Conservation (phyloP, 1,284 basidiomycete species). For the Wallemia mellicola region DNA sequence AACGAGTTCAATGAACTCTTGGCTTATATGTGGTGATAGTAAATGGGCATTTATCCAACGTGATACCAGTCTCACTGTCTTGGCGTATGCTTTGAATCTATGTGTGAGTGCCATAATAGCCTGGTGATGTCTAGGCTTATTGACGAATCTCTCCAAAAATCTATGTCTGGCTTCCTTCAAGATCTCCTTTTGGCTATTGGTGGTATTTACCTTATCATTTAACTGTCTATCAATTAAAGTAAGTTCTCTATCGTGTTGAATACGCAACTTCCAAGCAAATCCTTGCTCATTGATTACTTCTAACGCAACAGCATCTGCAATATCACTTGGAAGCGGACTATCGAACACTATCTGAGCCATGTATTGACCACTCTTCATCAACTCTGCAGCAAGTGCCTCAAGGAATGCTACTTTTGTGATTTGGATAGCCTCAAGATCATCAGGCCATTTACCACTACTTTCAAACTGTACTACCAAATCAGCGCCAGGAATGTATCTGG, state of each 20-base stretch:
- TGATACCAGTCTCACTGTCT: constrained; percentile 61
- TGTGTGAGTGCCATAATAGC: constrained; percentile 52
- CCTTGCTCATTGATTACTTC: constrained; percentile 55
- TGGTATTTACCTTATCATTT: constrained; percentile 18
- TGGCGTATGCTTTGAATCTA: constrained; percentile 44
- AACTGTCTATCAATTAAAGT: constrained; percentile 41
- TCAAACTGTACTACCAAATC: constrained; percentile 60
- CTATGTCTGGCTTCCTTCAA: constrained; percentile 32
- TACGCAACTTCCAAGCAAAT: constrained; percentile 54
- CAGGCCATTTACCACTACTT: constrained; percentile 74
- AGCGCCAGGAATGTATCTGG: constrained; percentile 36
- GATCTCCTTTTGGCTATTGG: constrained; percentile 20
- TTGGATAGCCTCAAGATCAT: constrained; percentile 71
- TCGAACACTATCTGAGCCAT: constrained; percentile 26
- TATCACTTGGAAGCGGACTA: constrained; percentile 13
- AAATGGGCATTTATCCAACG: constrained; percentile 79
- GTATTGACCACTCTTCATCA: constrained; percentile 9
- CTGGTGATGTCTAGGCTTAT: constrained; percentile 55
- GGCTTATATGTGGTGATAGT: constrained; percentile 40
- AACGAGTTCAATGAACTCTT: constrained; percentile 58
- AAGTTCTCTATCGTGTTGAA: constrained; percentile 67
- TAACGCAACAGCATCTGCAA: constrained; percentile 38
- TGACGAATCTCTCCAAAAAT: constrained; percentile 39
- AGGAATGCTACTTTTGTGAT: constrained; percentile 85
- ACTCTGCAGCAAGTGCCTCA: constrained; percentile 21